phyloP scores from a whole-genome alignment of 352 stramenopile species.

The Globisporangium sylvaticum region DNA sequence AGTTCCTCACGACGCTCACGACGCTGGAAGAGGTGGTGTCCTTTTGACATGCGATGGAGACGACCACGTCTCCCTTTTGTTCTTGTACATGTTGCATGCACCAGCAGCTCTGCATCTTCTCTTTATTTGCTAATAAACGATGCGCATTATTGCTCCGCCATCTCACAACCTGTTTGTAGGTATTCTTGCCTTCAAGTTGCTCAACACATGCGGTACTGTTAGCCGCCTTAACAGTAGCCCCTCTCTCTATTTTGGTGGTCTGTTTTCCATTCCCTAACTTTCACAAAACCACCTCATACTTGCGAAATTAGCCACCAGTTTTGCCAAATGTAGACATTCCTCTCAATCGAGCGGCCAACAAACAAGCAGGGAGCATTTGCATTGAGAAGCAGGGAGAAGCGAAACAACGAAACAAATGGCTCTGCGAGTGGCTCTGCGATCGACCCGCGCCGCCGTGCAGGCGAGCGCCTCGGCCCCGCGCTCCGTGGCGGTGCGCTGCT shows the following conservation, averaged over 20 bases:
- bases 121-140: not conserved
- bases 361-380: not conserved
- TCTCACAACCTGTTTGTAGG: too few relatives aligned
- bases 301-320: not conserved
- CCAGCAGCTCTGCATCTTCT: not conserved
- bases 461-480: constrained; percentile 11
- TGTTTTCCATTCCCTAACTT: not conserved
- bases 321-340: constrained; percentile 4
- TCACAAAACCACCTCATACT: not conserved
- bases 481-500: constrained; percentile 27
- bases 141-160: not conserved
- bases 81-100: not conserved
- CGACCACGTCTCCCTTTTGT: not conserved
- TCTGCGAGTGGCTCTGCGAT: constrained; percentile 34
- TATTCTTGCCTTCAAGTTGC: not conserved
- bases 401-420: constrained; percentile 27
- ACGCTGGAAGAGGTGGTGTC: constrained; percentile 28
- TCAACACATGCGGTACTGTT: not conserved
- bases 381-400: not conserved
- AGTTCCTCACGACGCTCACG: constrained; percentile 47
- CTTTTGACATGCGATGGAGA: constrained; percentile 1
- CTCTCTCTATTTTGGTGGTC: not conserved
- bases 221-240: not conserved
- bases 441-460: constrained; percentile 20
- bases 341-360: constrained; percentile 1